Evolutionary conservation across 768 basidiomycete species (phyloP).

Genomic region (Pleurotus giganteus): DNA sequence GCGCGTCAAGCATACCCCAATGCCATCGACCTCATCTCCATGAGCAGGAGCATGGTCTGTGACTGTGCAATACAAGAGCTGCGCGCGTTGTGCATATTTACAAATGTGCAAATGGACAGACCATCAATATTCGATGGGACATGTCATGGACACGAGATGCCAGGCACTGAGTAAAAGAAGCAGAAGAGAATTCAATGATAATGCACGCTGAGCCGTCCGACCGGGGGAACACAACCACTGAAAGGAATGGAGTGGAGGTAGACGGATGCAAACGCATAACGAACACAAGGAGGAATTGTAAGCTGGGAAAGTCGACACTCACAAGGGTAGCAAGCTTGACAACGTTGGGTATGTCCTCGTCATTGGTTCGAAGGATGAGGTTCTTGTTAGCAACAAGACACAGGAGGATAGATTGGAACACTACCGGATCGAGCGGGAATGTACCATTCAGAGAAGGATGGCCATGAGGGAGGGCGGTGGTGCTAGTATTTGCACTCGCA

Average conservation of each 20-base stretch:
- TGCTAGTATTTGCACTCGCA: conserved; percentile 10
- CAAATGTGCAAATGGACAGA: conserved; percentile 6
- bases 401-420: conserved; percentile 65
- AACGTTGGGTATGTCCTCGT: conserved; percentile 63
- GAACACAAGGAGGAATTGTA: neutral
- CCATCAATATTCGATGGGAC: conserved; percentile 8
- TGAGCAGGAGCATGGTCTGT: neutral
- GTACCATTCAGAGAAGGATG: conserved; percentile 27
- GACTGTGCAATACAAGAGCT: neutral
- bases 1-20: neutral
- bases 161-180: neutral
- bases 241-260: neutral
- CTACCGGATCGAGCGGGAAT: conserved; percentile 60
- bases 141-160: conserved; percentile 7
- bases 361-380: conserved; percentile 60
- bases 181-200: neutral
- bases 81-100: neutral
- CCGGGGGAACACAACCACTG: neutral
- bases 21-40: neutral
- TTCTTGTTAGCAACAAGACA: conserved; percentile 63
- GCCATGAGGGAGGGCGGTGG: neutral
- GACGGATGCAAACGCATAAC: neutral
- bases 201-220: neutral
- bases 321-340: conserved; percentile 60
- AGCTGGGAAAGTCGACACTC: conserved; percentile 22